Evolutionary conservation across 108 stramenopile genomes (phyloP).

Genomic region (Fistulifera pelliculosa): DNA sequence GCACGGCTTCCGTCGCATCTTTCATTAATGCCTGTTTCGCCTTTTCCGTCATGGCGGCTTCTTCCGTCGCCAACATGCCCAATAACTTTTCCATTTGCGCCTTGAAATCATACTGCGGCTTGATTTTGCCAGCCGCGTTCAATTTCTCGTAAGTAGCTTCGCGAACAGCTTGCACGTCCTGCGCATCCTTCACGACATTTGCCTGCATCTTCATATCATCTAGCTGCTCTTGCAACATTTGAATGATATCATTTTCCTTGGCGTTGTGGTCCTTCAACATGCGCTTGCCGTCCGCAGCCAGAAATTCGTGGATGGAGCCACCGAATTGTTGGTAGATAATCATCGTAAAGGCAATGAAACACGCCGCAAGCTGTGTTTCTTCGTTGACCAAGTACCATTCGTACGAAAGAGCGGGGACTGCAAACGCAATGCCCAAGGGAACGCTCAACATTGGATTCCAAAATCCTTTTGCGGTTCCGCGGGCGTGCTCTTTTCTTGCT

Average conservation of each 20-base stretch:
- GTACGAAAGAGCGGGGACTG: slow-evolving; percentile 73
- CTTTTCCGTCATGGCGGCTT: slow-evolving; percentile 60
- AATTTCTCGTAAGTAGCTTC: slow-evolving; percentile 64
- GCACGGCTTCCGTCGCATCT: slow-evolving; percentile 73
- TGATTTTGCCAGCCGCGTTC: slow-evolving; percentile 75
- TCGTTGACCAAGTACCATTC: slow-evolving; percentile 78
- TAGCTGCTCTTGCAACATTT: slow-evolving; percentile 56
- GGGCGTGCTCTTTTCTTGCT: too few relatives aligned
- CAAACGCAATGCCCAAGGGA: slow-evolving; percentile 66
- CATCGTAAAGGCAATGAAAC: slow-evolving; percentile 75
- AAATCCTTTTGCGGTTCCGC: too few relatives aligned
- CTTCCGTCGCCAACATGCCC: slow-evolving; percentile 64
- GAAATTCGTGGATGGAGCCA: slow-evolving; percentile 60
- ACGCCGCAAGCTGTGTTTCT: slow-evolving; percentile 75
- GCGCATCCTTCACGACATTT: slow-evolving; percentile 63
- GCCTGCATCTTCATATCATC: slow-evolving; percentile 66
- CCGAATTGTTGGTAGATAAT: slow-evolving; percentile 82
- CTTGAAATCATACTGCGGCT: slow-evolving; percentile 82
- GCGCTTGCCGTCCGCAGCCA: slow-evolving; percentile 60
- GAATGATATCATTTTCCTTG: slow-evolving; percentile 72
- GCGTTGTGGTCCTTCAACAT: slow-evolving; percentile 72
- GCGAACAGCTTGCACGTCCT: slow-evolving; percentile 49
- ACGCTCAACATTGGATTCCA: slow-evolving; percentile 71
- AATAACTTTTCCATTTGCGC: slow-evolving; percentile 67
- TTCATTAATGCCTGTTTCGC: slow-evolving; percentile 71